Conservation (phyloP, 495 filamentous ascomycete genomes). For the Penicillium longicatenatum region DNA sequence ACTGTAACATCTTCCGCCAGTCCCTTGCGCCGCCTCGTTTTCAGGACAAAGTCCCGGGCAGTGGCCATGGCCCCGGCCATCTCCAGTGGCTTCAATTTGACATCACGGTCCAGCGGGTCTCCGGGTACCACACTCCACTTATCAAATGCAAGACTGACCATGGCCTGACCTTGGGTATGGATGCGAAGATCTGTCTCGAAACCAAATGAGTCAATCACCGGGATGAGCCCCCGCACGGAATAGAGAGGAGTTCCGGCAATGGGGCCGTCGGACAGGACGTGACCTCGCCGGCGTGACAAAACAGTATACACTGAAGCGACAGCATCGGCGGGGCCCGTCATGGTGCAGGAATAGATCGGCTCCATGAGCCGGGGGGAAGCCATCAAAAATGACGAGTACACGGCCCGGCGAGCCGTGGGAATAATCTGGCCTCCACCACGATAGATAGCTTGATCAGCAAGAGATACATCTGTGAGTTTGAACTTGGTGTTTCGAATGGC, state of each 20-base stretch:
- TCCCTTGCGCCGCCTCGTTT: slow-evolving; percentile 91
- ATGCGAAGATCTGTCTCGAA: slow-evolving; percentile 97
- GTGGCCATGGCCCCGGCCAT: slow-evolving; percentile 83
- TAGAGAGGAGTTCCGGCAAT: slow-evolving; percentile 97
- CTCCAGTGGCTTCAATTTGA: slow-evolving; percentile 80
- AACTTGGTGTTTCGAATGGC: slow-evolving; percentile 97
- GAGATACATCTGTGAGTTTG: slow-evolving; percentile 84
- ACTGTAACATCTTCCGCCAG: slow-evolving; percentile 94
- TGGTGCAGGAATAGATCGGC: slow-evolving; percentile 86
- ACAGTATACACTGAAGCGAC: slow-evolving; percentile 89
- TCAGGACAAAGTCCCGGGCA: slow-evolving; percentile 92
- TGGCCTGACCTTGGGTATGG: slow-evolving; percentile 90
- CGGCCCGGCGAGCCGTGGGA: slow-evolving; percentile 85
- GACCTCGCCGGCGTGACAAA: slow-evolving; percentile 81
- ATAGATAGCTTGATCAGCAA: slow-evolving; percentile 89
- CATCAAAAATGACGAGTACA: slow-evolving; percentile 96
- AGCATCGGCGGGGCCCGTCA: slow-evolving; percentile 91
- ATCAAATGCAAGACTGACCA: slow-evolving; percentile 91
- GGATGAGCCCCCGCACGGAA: slow-evolving; percentile 83
- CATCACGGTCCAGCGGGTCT: slow-evolving; percentile 87
- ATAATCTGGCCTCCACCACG: slow-evolving; percentile 97
- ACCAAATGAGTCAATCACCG: slow-evolving; percentile 94
- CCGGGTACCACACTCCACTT: slow-evolving; percentile 94
- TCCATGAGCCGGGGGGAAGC: slow-evolving; percentile 96
- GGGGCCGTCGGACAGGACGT: slow-evolving; percentile 89